Evolutionary conservation across 2,329 filamentous ascomycete species (phyloP).

Genomic region (Colletotrichum sp.): DNA sequence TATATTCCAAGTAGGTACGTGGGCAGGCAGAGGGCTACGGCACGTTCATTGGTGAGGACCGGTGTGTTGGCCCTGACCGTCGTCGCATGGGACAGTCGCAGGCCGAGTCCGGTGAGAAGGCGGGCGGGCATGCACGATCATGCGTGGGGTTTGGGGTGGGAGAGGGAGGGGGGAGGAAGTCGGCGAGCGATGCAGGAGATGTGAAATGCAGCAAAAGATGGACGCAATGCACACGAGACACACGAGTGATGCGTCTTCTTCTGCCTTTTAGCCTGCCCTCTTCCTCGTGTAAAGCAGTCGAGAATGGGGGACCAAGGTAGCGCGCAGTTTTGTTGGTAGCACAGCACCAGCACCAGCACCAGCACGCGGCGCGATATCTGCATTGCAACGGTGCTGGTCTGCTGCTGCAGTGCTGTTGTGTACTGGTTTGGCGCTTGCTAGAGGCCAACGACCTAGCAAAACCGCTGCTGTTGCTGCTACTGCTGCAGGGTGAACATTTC

Average conservation of each 20-base stretch:
- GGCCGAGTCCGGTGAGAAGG: background rate
- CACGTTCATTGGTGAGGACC: background rate
- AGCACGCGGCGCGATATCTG: background rate
- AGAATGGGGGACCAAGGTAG: background rate
- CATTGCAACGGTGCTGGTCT: background rate
- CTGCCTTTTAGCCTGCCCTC: background rate
- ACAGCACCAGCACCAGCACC: background rate
- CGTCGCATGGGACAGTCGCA: background rate
- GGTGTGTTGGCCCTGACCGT: background rate
- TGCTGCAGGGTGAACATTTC: background rate
- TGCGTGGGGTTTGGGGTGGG: background rate
- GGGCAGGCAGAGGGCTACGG: background rate
- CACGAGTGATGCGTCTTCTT: background rate
- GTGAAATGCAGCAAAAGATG: background rate
- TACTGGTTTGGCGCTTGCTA: background rate
- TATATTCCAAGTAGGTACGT: background rate
- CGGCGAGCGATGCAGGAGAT: background rate
- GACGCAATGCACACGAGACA: background rate
- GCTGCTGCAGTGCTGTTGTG: background rate
- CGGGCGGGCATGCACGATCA: background rate
- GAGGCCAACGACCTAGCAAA: background rate
- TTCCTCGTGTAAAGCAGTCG: background rate
- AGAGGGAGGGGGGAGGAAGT: background rate
- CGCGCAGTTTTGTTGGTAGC: background rate
- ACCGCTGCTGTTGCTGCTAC: background rate